A percentile compares a stretch with the other conserved stretches of the same genome.
Evolutionary conservation across 2,329 filamentous ascomycete species (phyloP).

Genomic region (Trichoderma afroharzianum): DNA sequence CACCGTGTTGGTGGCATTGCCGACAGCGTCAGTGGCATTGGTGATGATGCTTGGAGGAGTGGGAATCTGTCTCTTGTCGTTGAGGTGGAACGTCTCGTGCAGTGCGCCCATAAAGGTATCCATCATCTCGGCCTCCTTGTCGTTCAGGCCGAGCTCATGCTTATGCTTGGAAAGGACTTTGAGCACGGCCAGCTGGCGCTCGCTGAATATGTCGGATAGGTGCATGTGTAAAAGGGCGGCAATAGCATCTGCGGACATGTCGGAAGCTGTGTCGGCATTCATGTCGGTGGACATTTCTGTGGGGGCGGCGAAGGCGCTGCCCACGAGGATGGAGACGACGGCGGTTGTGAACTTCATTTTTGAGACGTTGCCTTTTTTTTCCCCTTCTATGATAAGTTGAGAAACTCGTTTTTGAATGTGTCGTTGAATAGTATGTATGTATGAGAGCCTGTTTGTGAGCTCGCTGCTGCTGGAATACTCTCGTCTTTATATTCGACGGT

Average conservation of each 20-base stretch:
- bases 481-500: background rate
- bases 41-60: background rate
- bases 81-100: background rate
- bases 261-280: background rate
- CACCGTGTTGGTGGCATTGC: background rate
- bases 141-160: background rate
- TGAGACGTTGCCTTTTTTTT: background rate
- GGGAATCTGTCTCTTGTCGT: background rate
- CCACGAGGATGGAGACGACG: conserved; percentile 1
- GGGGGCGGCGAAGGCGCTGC: conserved; percentile 5
- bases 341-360: conserved; percentile 1
- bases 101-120: conserved; percentile 1
- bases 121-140: background rate
- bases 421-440: background rate
- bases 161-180: conserved; percentile 5
- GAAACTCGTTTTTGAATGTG: background rate
- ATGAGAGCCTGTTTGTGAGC: background rate
- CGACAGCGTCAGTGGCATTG: background rate
- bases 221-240: background rate
- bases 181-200: conserved; percentile 8
- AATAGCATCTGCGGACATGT: background rate
- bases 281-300: background rate
- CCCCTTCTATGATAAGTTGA: background rate
- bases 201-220: background rate
- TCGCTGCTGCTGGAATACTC: background rate